Percentiles rank a stretch among this genome's conserved stretches.
Evolutionary conservation across 2,329 filamentous ascomycete genomes (phyloP).

Genomic region (Zymoseptoria ardabiliae): DNA sequence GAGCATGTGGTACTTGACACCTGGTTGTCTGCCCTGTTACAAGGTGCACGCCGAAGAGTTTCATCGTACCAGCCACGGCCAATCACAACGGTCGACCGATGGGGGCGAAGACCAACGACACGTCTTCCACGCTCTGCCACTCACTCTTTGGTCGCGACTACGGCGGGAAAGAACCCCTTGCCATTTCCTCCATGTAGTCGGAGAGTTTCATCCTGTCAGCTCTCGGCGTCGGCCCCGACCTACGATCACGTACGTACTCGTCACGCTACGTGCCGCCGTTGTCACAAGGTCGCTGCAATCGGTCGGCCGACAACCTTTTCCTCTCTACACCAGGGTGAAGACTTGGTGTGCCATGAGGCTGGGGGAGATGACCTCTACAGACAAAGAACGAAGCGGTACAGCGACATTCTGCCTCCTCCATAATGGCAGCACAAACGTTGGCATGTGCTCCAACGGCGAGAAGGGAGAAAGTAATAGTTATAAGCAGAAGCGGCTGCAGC

Average conservation of each 20-base stretch:
- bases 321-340: background rate
- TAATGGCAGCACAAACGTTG: conserved; percentile 1
- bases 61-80: background rate
- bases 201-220: background rate
- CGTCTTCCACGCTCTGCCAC: background rate
- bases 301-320: background rate
- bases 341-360: conserved; percentile 15
- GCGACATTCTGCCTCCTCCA: conserved; percentile 5
- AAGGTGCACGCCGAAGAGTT: background rate
- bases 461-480: conserved; percentile 2
- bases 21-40: background rate
- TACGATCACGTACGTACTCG: background rate
- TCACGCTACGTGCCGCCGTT: background rate
- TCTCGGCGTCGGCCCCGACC: background rate
- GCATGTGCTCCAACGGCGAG: conserved; percentile 2
- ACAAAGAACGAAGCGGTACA: conserved; percentile 9
- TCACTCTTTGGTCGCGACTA: background rate
- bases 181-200: background rate
- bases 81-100: background rate
- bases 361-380: conserved; percentile 14
- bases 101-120: background rate
- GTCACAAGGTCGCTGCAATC: background rate
- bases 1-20: background rate
- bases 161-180: background rate
- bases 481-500: conserved; percentile 4